These are phyloP conservation scores for Wickerhamomyces mucosus DNA, from an alignment of 805 yeast species.

Conservation along the genomic window DNA sequence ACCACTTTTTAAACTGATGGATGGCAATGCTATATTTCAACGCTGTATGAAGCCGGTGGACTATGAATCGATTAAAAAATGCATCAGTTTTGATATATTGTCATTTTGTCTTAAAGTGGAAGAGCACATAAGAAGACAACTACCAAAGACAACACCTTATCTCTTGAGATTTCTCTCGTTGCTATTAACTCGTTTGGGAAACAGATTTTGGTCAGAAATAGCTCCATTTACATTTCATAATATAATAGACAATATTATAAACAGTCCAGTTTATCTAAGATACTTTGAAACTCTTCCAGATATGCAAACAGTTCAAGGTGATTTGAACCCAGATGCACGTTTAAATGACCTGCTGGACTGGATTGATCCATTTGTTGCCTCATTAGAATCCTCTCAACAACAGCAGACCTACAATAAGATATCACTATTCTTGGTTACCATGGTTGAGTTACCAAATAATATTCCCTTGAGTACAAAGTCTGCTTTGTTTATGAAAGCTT, in stretches of 20 bases:
- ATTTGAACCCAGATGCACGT: constrained; percentile 22
- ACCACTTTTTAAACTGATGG: constrained; percentile 27
- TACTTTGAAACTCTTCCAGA: constrained; percentile 24
- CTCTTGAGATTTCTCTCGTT: constrained; percentile 42
- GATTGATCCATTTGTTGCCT: constrained; percentile 36
- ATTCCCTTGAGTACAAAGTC: constrained; percentile 27
- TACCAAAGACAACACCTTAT: constrained; percentile 32
- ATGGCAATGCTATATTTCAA: constrained; percentile 25
- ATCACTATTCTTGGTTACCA: constrained; percentile 37
- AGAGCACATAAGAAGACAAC: constrained; percentile 42
- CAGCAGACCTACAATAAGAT: constrained; percentile 45
- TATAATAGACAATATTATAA: constrained; percentile 49
- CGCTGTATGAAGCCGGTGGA: constrained; percentile 19
- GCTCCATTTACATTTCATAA: constrained; percentile 46
- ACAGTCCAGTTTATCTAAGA: constrained; percentile 38
- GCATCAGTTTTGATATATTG: constrained; percentile 23
- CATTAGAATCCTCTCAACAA: constrained; percentile 38
- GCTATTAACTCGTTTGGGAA: constrained; percentile 32
- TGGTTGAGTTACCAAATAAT: constrained; percentile 25
- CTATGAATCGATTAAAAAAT: constrained; percentile 18
- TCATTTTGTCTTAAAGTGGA: constrained; percentile 28
- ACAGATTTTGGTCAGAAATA: constrained; percentile 44
- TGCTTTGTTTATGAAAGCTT: constrained; percentile 22
- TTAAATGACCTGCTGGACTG: constrained; percentile 43
- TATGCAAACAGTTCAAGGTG: constrained; percentile 20